Conservation (phyloP, 202 grass and related monocot species). For the Brachypodium distachyon region DNA sequence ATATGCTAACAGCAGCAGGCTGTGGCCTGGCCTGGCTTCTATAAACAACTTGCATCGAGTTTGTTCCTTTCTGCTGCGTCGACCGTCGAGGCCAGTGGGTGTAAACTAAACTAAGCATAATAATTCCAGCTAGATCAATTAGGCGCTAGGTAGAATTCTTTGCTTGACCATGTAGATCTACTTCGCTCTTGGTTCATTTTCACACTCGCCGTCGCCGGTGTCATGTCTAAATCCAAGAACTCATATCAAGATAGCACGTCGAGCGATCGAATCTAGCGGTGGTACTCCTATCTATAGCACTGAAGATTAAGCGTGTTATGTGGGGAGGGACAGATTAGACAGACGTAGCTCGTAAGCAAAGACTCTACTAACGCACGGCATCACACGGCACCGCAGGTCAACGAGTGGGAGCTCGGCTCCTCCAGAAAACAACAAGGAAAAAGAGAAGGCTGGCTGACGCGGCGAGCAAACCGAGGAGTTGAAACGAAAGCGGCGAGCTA, state of each 20-base stretch:
- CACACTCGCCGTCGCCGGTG: not conserved
- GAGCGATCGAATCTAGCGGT: not conserved
- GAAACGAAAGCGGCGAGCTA: not conserved
- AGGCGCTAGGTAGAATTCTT: too few species aligned
- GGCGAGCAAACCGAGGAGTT: conserved; percentile 1
- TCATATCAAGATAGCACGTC: too few species aligned
- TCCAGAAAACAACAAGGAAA: not conserved
- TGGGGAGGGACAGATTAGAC: not conserved
- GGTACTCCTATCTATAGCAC: not conserved
- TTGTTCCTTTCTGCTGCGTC: not conserved
- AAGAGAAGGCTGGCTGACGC: not conserved
- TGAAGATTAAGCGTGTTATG: too few species aligned
- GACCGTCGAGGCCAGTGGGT: not conserved
- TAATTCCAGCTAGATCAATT: not conserved
- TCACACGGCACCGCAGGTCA: not conserved
- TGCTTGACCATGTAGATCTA: too few species aligned
- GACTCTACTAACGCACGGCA: not conserved
- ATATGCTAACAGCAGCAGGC: not conserved
- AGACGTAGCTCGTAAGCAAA: not conserved
- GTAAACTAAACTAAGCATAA: not conserved
- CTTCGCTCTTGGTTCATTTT: not conserved
- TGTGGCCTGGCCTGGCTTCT: not conserved
- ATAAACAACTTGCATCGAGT: not conserved
- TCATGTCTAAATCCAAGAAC: not conserved
- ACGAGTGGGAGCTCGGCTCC: not conserved